These are phyloP conservation scores for Metrosideros polymorpha DNA, from an alignment of 441 rosid species.

Conservation along the genomic window DNA sequence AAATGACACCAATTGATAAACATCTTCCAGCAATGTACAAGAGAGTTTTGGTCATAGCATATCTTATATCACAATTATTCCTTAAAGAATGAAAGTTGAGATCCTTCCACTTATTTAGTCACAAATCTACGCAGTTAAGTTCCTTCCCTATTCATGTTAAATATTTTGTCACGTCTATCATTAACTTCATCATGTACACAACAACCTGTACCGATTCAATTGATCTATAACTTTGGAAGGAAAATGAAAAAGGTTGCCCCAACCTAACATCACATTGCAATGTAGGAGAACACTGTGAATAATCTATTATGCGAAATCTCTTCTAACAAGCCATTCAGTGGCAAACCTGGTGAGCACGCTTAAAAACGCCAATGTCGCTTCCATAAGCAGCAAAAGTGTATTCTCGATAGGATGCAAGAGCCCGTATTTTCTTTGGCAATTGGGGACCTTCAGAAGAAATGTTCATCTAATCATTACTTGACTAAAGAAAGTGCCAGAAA, in stretches of 20 bases:
- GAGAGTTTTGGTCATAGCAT: background rate
- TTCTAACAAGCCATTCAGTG: background rate
- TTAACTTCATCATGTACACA: background rate
- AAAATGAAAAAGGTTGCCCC: background rate
- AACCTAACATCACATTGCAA: background rate
- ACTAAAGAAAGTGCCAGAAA: background rate
- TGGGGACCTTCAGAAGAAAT: conserved; percentile 47
- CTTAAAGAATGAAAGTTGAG: background rate
- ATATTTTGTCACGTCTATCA: background rate
- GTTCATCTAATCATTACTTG: background rate
- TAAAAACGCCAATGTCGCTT: conserved; percentile 61
- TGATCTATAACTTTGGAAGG: background rate
- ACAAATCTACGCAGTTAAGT: background rate
- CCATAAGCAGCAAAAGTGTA: conserved; percentile 82
- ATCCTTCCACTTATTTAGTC: background rate
- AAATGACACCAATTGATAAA: background rate
- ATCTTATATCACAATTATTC: background rate
- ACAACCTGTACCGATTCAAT: background rate
- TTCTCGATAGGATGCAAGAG: conserved; percentile 77
- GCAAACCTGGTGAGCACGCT: conserved; percentile 74
- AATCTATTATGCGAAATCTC: background rate
- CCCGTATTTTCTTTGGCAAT: conserved; percentile 75
- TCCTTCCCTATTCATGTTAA: background rate
- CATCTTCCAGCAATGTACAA: background rate
- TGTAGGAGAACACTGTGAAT: background rate